These are phyloP conservation scores for Dactylellina parvicollis DNA, from an alignment of 2,329 filamentous ascomycete species.

Conservation along the genomic window DNA sequence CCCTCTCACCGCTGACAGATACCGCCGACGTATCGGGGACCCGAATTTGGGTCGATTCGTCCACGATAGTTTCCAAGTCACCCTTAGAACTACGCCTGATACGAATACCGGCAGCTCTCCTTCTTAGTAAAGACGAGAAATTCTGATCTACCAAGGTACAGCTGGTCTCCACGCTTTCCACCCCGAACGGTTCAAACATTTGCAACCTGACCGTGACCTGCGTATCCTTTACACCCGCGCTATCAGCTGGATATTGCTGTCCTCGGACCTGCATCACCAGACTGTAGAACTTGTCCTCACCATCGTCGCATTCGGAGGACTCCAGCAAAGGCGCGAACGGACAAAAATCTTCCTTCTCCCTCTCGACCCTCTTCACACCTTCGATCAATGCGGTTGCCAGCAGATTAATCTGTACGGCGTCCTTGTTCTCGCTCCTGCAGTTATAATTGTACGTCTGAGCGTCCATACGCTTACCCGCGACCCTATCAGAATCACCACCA, in stretches of 20 bases:
- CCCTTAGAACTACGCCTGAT: too few relatives aligned
- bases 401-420: conserved; percentile 7
- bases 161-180: neutral
- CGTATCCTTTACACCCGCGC: neutral
- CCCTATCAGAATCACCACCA: neutral
- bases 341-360: neutral
- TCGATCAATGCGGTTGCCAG: conserved; percentile 7
- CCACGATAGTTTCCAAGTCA: too few relatives aligned
- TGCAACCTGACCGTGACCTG: conserved; percentile 11
- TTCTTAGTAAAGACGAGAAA: too few relatives aligned
- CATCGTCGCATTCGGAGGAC: neutral
- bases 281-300: neutral
- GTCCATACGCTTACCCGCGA: neutral
- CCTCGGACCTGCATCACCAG: neutral
- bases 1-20: too few relatives aligned
- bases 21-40: too few relatives aligned
- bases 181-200: conserved; percentile 11
- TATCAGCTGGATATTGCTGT: neutral
- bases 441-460: conserved; percentile 13
- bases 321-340: too few relatives aligned
- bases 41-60: too few relatives aligned
- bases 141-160: neutral
- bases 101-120: neutral
- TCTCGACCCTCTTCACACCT: neutral
- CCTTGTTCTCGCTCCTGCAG: neutral